Conservation (phyloP, 495 filamentous ascomycete species). For the Clavariopsis aquatica region DNA sequence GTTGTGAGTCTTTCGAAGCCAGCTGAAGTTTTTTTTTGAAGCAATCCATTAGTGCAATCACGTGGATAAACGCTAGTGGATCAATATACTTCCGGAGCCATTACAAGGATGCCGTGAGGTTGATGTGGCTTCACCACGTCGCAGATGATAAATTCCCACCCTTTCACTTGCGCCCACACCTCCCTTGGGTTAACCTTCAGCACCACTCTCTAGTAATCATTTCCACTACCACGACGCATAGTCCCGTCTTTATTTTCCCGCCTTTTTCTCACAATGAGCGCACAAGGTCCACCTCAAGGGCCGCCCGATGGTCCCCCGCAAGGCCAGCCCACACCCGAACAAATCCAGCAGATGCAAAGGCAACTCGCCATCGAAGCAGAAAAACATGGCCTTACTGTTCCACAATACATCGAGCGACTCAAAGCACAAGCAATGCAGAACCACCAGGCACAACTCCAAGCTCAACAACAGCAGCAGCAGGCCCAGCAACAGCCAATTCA, state of each 20-base stretch:
- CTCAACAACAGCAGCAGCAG: slow-evolving; percentile 50
- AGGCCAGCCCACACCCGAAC: slow-evolving; percentile 77
- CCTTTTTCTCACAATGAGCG: slow-evolving; percentile 8
- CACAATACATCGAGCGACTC: slow-evolving; percentile 65
- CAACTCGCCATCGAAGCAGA: slow-evolving; percentile 73
- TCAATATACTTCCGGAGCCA: neutral
- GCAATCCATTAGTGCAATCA: neutral
- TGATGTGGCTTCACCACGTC: slow-evolving; percentile 25
- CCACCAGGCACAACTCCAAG: slow-evolving; percentile 52
- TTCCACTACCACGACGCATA: neutral
- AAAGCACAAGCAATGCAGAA: slow-evolving; percentile 55
- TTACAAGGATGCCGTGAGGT: slow-evolving; percentile 1
- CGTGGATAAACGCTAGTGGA: neutral
- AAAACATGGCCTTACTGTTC: slow-evolving; percentile 62
- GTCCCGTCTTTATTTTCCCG: neutral
- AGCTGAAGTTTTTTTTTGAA: neutral
- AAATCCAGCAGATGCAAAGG: slow-evolving; percentile 79
- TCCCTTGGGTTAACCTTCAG: neutral
- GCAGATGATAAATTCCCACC: slow-evolving; percentile 2
- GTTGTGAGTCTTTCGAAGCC: neutral
- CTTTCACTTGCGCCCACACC: neutral
- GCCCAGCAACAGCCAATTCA: slow-evolving; percentile 56
- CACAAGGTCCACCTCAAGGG: slow-evolving; percentile 5
- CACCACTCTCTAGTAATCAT: neutral
- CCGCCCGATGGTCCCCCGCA: slow-evolving; percentile 22